These are phyloP conservation scores for Heimioporus sp. DNA, from an alignment of 768 basidiomycete species.

Conservation along the genomic window DNA sequence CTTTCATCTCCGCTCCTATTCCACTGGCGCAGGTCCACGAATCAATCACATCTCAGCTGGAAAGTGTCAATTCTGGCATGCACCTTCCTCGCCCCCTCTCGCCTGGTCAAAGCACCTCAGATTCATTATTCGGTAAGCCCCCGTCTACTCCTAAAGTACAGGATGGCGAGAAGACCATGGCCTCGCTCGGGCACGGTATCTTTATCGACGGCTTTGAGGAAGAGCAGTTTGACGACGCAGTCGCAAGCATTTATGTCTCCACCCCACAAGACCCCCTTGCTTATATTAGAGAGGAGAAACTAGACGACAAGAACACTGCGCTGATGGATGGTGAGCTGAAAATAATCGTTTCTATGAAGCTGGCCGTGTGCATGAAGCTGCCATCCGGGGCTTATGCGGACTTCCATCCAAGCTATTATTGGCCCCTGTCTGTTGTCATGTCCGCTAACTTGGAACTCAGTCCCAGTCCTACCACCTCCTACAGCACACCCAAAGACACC, in stretches of 20 bases:
- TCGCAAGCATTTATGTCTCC: conserved; percentile 34
- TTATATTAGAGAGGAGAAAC: conserved; percentile 51
- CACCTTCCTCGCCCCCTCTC: conserved; percentile 18
- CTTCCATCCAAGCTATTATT: conserved; percentile 14
- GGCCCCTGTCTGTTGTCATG: conserved; percentile 13
- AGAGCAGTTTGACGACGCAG: conserved; percentile 28
- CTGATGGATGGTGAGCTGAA: conserved; percentile 56
- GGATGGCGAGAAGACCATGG: not conserved
- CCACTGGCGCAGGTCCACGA: conserved; percentile 21
- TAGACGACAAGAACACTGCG: conserved; percentile 49
- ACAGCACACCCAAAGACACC: conserved; percentile 40
- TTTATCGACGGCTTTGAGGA: conserved; percentile 6
- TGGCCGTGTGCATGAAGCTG: conserved; percentile 12
- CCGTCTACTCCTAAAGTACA: conserved; percentile 11
- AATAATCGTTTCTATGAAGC: conserved; percentile 9
- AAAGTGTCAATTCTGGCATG: conserved; percentile 16
- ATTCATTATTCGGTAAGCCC: conserved; percentile 25
- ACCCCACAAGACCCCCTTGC: conserved; percentile 22
- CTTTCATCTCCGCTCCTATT: conserved; percentile 32
- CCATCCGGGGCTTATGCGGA: conserved; percentile 24
- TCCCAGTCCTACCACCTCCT: conserved; percentile 55
- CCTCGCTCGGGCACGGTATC: not conserved
- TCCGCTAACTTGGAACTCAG: conserved; percentile 35
- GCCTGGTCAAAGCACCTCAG: conserved; percentile 14
- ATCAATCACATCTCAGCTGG: conserved; percentile 17